Percentiles rank a stretch among this genome's conserved stretches.
These are phyloP conservation scores for Candolleomyces efflorescens DNA, from an alignment of 768 basidiomycete species.

Conservation along the genomic window DNA sequence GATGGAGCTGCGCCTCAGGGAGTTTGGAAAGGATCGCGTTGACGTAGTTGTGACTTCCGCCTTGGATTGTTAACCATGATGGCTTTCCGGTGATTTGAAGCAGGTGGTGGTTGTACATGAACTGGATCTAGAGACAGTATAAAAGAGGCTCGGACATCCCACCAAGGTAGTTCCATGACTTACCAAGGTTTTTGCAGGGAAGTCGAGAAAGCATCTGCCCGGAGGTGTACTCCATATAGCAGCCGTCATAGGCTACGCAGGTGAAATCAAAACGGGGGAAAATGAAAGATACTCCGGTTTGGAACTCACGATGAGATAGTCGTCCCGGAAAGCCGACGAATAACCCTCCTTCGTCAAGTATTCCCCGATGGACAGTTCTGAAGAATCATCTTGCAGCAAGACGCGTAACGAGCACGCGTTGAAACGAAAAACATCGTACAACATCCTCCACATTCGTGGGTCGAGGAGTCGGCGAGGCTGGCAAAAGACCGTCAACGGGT, in stretches of 20 bases:
- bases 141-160: too few relatives aligned
- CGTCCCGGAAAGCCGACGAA: conserved; percentile 62
- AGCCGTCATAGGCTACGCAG: conserved; percentile 71
- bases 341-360: conserved; percentile 64
- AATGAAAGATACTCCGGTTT: not conserved
- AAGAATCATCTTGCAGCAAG: conserved; percentile 24
- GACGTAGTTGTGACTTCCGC: conserved; percentile 71
- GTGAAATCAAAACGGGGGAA: not conserved
- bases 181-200: conserved; percentile 66
- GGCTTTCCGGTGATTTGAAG: conserved; percentile 69
- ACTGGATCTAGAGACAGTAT: conserved; percentile 44
- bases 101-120: conserved; percentile 72
- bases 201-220: conserved; percentile 62
- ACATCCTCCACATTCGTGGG: conserved; percentile 64
- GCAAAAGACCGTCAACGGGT: conserved; percentile 59
- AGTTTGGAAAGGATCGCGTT: conserved; percentile 54
- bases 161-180: conserved; percentile 6
- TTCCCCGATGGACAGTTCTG: conserved; percentile 46
- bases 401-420: conserved; percentile 61
- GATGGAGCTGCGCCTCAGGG: conserved; percentile 48
- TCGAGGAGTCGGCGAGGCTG: conserved; percentile 59
- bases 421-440: conserved; percentile 70
- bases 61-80: conserved; percentile 66
- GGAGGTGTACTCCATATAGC: conserved; percentile 80
- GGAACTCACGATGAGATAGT: conserved; percentile 67